Evolutionary conservation across 2,329 filamentous ascomycete species (phyloP).

Genomic region (Knoxdaviesia proteae): DNA sequence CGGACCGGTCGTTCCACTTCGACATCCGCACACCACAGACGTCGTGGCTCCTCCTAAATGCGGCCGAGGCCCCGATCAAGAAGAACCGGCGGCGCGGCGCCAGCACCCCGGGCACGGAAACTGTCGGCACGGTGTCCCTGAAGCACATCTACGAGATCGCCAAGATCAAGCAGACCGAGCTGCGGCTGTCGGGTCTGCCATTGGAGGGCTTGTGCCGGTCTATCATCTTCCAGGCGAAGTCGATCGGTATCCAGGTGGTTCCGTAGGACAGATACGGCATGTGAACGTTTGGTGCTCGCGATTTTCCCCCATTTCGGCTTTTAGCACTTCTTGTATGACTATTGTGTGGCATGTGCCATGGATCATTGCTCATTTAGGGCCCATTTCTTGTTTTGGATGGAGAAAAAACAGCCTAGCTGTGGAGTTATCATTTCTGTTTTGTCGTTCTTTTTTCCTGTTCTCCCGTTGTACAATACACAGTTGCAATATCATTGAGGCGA

Average conservation of each 20-base stretch:
- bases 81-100: conserved; percentile 67
- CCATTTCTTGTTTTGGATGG: neutral
- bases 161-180: conserved; percentile 74
- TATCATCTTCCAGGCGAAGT: conserved; percentile 55
- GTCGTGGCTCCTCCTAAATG: conserved; percentile 69
- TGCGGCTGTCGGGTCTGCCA: conserved; percentile 49
- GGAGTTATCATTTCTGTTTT: neutral
- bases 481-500: no score
- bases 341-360: no score
- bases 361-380: no score
- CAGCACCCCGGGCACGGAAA: conserved; percentile 51
- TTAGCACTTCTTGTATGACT: neutral
- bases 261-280: conserved; percentile 19
- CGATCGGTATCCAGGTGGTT: conserved; percentile 52
- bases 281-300: neutral
- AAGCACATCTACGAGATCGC: conserved; percentile 98
- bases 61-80: conserved; percentile 53
- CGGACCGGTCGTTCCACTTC: conserved; percentile 84
- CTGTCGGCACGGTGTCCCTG: conserved; percentile 65
- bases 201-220: conserved; percentile 53
- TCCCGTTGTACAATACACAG: no score
- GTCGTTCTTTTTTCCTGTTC: neutral
- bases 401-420: neutral
- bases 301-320: neutral
- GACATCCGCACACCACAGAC: conserved; percentile 89